phyloP scores from a whole-genome alignment of 345 rosid species.

The Passiflora organensis region DNA sequence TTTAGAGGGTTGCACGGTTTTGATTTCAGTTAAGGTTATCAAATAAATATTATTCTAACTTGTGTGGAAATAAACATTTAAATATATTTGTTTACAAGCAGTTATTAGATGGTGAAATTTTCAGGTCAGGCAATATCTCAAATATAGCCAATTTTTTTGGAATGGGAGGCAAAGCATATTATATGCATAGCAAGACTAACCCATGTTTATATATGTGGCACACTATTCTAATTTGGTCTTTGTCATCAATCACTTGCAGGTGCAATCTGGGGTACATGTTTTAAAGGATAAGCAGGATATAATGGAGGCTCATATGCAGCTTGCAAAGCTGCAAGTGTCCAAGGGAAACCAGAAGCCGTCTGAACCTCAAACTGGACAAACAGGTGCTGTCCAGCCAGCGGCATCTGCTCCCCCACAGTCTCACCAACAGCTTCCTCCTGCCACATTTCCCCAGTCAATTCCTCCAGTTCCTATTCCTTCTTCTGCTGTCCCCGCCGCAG shows the following conservation, averaged over 20 bases:
- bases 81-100: too few relatives aligned
- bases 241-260: slow-evolving; percentile 38
- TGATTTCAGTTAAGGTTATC: too few relatives aligned
- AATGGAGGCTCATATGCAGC: slow-evolving; percentile 60
- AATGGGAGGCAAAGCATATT: not conserved
- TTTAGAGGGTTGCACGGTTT: too few relatives aligned
- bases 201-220: too few relatives aligned
- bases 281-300: slow-evolving; percentile 77
- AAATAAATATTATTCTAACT: too few relatives aligned
- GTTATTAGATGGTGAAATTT: not conserved
- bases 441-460: slow-evolving; percentile 32
- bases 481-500: slow-evolving; percentile 29
- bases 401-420: slow-evolving; percentile 51
- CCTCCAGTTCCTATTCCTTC: slow-evolving; percentile 22
- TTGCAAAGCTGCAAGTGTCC: slow-evolving; percentile 52
- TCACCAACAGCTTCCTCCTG: slow-evolving; percentile 39
- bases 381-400: slow-evolving; percentile 38
- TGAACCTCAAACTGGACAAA: slow-evolving; percentile 41
- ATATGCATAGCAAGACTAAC: too few relatives aligned
- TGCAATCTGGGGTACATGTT: slow-evolving; percentile 61
- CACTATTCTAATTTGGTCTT: not conserved
- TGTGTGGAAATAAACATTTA: too few relatives aligned
- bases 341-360: slow-evolving; percentile 40
- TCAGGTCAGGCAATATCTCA: not conserved
- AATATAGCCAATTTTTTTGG: not conserved